Evolutionary conservation across 805 yeast genomes (phyloP), one percentile per base, ranked within the genome.

Genomic region (Pichia scutulata): DNA sequence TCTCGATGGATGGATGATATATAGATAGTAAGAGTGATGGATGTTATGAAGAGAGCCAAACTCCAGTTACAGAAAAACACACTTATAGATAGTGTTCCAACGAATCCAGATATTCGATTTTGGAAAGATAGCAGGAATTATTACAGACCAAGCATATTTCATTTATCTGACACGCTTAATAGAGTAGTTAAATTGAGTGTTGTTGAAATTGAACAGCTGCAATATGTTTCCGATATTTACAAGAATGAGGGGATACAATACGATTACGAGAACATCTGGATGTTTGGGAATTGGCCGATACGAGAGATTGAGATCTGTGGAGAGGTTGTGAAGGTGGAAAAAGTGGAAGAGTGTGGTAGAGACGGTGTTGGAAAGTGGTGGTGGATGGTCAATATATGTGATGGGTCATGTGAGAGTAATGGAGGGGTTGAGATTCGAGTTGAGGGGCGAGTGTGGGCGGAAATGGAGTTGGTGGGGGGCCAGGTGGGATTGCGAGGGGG

Each of bases 211-310:
- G 19, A 55, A 1, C 28, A 54, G 13, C 44, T 64, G 25, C 49
- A 43, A 10, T 48, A 48, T 16, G 55, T 65, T 3, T 43, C 58
- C 2, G 55, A 57, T 0, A 46, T 69, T 0, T 70, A 71, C 47
- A 63, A 59, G 3, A 46, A 49, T n/a, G 51, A 36, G 49, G 19
- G 48, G n/a, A 44, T 26, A 2, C 47, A 58, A 3, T 54, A 55
- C 10, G 63, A 66, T 5, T 9, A 24, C 3, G 19, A 33, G n/a
- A 9, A 50, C 4, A 33, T 55, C 7, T 5, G 67, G 4, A 55
- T 77, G 59, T 58, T 66, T 39, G 58, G 60, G 1, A 77, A 77
- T 52, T 74, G 75, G 58, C 82, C 82, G 0, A 46, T 76, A 2
- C 54, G 59, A 19, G 56, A 55, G 21, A 56, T 77, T 0, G 53